Conservation (phyloP, 441 rosid genomes). For the Croton laevigatus region DNA sequence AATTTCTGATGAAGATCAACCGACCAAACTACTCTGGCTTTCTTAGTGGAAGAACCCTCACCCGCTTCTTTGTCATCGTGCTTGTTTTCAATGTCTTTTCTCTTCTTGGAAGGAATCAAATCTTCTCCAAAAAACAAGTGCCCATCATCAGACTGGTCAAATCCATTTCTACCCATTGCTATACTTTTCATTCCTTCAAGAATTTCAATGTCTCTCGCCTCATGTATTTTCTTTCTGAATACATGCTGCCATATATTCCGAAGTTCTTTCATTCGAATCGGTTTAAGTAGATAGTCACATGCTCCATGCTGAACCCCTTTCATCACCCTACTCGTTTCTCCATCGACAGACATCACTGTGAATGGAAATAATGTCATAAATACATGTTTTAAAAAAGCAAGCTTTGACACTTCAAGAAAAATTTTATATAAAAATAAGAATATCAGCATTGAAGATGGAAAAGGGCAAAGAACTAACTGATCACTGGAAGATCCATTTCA, state of each 20-base stretch:
- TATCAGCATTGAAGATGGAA: conserved; percentile 4
- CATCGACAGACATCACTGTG: conserved; percentile 75
- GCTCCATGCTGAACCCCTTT: conserved; percentile 65
- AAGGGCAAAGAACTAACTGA: conserved; percentile 38
- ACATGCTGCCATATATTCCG: conserved; percentile 64
- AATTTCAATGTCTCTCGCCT: conserved; percentile 32
- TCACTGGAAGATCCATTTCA: conserved; percentile 61
- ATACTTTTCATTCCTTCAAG: conserved; percentile 25
- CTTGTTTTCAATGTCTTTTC: conserved; percentile 26
- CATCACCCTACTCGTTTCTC: conserved; percentile 40
- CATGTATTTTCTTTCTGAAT: conserved; percentile 42
- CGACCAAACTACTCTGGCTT: conserved; percentile 68
- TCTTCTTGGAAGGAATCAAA: conserved; percentile 7
- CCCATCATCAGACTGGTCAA: conserved; percentile 15
- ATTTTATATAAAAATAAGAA: not conserved
- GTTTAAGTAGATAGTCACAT: conserved; percentile 61
- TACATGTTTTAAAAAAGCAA: conserved; percentile 16
- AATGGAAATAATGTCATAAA: not conserved
- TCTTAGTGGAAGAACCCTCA: conserved; percentile 35
- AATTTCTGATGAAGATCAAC: conserved; percentile 61
- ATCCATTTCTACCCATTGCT: conserved; percentile 33
- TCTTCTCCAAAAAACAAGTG: conserved; percentile 27
- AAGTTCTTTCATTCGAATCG: conserved; percentile 51
- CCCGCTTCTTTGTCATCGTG: conserved; percentile 23
- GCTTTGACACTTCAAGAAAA: not conserved